These are phyloP conservation scores for Rickenella mellea DNA, from an alignment of 768 basidiomycete genomes.

Conservation along the genomic window DNA sequence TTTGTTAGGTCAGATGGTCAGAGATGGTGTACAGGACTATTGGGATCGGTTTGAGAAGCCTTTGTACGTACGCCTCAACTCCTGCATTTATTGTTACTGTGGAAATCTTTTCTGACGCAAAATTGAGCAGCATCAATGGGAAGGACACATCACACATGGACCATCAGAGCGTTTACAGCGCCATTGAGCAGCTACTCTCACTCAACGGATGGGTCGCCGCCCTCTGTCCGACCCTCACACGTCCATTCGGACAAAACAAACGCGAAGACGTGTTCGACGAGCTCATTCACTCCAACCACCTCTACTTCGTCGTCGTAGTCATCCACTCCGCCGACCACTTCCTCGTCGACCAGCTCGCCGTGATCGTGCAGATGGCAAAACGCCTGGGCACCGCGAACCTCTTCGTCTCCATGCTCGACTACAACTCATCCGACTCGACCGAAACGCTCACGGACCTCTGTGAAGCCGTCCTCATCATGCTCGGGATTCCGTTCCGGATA, in stretches of 20 bases:
- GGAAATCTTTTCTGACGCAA: conserved; percentile 3
- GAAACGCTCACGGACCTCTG: conserved; percentile 90
- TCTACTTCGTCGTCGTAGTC: conserved; percentile 92
- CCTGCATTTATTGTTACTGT: neutral
- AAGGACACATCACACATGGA: conserved; percentile 85
- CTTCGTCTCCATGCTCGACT: conserved; percentile 98
- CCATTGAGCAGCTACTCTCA: conserved; percentile 90
- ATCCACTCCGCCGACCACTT: conserved; percentile 99
- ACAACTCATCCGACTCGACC: conserved; percentile 91
- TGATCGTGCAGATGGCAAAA: conserved; percentile 92
- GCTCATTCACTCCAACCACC: conserved; percentile 68
- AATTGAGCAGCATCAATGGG: conserved; percentile 50
- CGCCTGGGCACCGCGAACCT: conserved; percentile 83
- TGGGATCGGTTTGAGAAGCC: conserved; percentile 92
- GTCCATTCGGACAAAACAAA: conserved; percentile 93
- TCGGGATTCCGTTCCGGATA: conserved; percentile 90
- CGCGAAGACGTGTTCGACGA: conserved; percentile 83
- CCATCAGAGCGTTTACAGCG: conserved; percentile 77
- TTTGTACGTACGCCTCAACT: conserved; percentile 67
- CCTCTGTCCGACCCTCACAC: conserved; percentile 81
- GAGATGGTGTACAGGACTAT: conserved; percentile 74
- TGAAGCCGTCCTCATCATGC: conserved; percentile 87
- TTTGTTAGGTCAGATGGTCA: conserved; percentile 65
- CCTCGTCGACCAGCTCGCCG: conserved; percentile 94
- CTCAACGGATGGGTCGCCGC: conserved; percentile 98